Conservation (phyloP, 2,329 filamentous ascomycete genomes). For the Sporothrix brasiliensis region DNA sequence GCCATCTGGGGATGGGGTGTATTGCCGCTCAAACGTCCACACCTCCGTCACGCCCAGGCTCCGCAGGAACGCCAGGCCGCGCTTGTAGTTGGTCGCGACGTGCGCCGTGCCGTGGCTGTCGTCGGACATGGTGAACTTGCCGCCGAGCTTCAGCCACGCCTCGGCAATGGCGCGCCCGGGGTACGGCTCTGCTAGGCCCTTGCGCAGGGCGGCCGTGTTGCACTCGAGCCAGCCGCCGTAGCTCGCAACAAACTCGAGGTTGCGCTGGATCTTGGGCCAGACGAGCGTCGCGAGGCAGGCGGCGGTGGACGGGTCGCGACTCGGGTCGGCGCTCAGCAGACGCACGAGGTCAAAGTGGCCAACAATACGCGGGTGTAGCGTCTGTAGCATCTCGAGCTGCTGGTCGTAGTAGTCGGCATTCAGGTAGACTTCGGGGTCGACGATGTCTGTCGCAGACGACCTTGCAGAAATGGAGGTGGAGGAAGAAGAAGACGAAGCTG, state of each 20-base stretch:
- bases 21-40: constrained; percentile 55
- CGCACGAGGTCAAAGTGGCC: constrained; percentile 94
- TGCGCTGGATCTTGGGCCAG: constrained; percentile 74
- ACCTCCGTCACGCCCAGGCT: constrained; percentile 66
- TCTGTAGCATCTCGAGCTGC: constrained; percentile 77
- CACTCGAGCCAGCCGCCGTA: constrained; percentile 87
- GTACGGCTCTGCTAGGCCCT: constrained; percentile 90
- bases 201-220: constrained; percentile 83
- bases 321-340: constrained; percentile 72
- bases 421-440: constrained; percentile 67
- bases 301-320: constrained; percentile 56
- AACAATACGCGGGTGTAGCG: constrained; percentile 73
- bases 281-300: constrained; percentile 50
- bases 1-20: constrained; percentile 36
- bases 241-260: constrained; percentile 68
- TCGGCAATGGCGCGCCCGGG: constrained; percentile 77
- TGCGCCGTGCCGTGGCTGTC: constrained; percentile 91
- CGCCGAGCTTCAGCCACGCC: constrained; percentile 72
- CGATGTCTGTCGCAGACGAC: constrained; percentile 31
- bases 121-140: constrained; percentile 87
- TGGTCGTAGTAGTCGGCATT: constrained; percentile 86
- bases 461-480: not conserved
- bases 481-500: constrained; percentile 40
- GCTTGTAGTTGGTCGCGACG: constrained; percentile 79
- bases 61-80: constrained; percentile 70